These are phyloP conservation scores for Serendipita sp. DNA, from an alignment of 768 basidiomycete species.

Conservation along the genomic window DNA sequence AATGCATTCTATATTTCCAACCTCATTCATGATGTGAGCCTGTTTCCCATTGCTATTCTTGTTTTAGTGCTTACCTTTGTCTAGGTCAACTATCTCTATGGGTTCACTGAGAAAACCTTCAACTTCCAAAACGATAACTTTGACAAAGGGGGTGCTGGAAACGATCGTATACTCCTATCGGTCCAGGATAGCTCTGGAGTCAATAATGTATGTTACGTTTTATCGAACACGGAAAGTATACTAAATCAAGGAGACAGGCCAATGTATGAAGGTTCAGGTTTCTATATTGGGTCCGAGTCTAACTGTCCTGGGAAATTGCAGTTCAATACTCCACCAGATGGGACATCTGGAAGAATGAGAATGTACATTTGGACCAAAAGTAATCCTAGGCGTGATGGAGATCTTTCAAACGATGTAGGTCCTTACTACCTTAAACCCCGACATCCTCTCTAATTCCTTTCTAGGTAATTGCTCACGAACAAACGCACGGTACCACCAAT, in stretches of 20 bases:
- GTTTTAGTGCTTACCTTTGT: neutral
- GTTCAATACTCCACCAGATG: conserved; percentile 20
- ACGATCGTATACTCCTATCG: conserved; percentile 32
- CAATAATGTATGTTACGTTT: conserved; percentile 24
- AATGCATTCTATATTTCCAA: conserved; percentile 43
- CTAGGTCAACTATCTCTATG: conserved; percentile 27
- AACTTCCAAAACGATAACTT: conserved; percentile 48
- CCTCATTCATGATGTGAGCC: conserved; percentile 32
- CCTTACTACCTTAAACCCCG: too few relatives aligned
- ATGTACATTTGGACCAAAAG: conserved; percentile 26
- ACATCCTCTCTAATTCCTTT: too few relatives aligned
- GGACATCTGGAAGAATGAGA: conserved; percentile 12
- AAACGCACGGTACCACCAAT: conserved; percentile 32
- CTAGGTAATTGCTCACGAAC: conserved; percentile 28
- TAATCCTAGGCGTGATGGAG: conserved; percentile 44
- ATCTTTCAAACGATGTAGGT: conserved; percentile 39
- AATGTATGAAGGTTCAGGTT: conserved; percentile 18
- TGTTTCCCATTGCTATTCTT: conserved; percentile 19
- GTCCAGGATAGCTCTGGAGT: conserved; percentile 27
- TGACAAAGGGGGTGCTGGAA: conserved; percentile 31
- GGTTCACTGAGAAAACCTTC: conserved; percentile 41
- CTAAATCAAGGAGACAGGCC: conserved; percentile 28
- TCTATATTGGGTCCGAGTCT: neutral
- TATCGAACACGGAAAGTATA: neutral
- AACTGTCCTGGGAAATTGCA: conserved; percentile 22